These are phyloP conservation scores for barley (Hordeum vulgare) DNA, from an alignment of 176 grass and related monocot species.

Conservation along the genomic window DNA sequence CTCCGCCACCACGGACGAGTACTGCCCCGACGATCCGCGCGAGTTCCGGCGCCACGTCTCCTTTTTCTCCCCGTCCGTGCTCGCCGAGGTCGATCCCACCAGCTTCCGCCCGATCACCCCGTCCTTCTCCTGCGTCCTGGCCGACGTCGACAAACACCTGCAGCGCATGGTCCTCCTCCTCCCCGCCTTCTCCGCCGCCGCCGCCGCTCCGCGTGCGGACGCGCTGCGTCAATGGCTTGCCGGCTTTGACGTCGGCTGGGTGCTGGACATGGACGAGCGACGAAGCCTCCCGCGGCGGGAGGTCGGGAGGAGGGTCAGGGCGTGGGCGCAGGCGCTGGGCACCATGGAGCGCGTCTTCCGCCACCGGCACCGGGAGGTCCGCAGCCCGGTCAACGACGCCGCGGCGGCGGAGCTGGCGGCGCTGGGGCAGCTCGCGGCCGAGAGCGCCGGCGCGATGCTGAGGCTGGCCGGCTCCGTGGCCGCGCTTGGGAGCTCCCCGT, in stretches of 20 bases:
- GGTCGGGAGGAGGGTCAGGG: slow-evolving; percentile 13
- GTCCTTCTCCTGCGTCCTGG: not conserved
- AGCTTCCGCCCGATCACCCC: not conserved
- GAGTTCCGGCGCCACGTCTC: not conserved
- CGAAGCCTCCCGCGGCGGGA: slow-evolving; percentile 17
- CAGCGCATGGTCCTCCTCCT: slow-evolving; percentile 26
- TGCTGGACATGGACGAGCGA: not conserved
- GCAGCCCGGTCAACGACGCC: not conserved
- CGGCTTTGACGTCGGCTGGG: slow-evolving; percentile 25
- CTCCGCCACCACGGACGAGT: slow-evolving; percentile 25
- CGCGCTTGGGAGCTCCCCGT: slow-evolving; percentile 21
- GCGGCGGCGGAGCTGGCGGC: not conserved
- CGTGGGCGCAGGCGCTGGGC: slow-evolving; percentile 17
- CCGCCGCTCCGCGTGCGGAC: not conserved
- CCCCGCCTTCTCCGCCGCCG: slow-evolving; percentile 3
- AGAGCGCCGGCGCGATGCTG: slow-evolving; percentile 28
- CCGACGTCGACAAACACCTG: slow-evolving; percentile 25
- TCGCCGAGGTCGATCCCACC: not conserved
- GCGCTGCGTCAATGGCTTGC: slow-evolving; percentile 20
- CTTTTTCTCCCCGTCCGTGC: not conserved
- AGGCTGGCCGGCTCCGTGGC: not conserved
- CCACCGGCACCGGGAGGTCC: not conserved
- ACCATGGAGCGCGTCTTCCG: slow-evolving; percentile 32
- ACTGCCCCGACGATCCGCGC: not conserved
- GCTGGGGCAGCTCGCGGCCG: slow-evolving; percentile 11